Base-by-base conservation (phyloP, 768 basidiomycete genomes). In the Gautieria morchelliformis region DNA sequence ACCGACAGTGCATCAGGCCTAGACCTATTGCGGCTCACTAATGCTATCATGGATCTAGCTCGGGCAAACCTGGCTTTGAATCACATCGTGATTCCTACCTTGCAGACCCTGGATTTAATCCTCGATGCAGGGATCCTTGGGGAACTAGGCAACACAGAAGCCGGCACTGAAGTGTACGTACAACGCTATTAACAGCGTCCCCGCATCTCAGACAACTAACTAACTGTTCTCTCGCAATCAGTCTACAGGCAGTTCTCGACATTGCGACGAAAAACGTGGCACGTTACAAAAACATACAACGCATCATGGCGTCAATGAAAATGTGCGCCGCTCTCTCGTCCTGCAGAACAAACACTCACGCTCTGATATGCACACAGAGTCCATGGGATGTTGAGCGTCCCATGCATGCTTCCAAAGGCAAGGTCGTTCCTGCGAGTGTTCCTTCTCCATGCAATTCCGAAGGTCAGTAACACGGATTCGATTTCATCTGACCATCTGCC, bases 261-360 rank as follows among this genome's bases (percentile, higher is more conserved):
- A 70, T 91, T 50, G 75, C 79, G 30, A 77, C 80, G 17, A 81
- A 73, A 64, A 85, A 86, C 66, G 75, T 89, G 10, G 70, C 74
- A 15, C 80, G 79, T 30, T 68, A 93, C 56, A 96, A 93, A 72
- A 95, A 82, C 60, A 71, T 90, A n/a, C 87, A 87, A 62, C 72
- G 95, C 55, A 83, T 96, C 22, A 76, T 79, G 11, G 82, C 85
- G 58, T 83, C 84, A 4, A 90, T 92, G 89, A 89, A 85, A 68
- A 81, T 89, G 95, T 95, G 63, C 60, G 77, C 72, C 55, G 39
- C 24, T 19, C 48, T 17, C 62, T 62, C 60, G 61, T 58, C 30
- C 24, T 4, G 27, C 27, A 5, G 52, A 52, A 35, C 22, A 15
- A 40, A 40, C 27, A 37, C 10, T 15, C 37, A 45, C 30, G 11